A percentile compares a stretch with the other conserved stretches of the same genome.
Conservation (phyloP, 345 rosid species). For the Nephelium lappaceum region DNA sequence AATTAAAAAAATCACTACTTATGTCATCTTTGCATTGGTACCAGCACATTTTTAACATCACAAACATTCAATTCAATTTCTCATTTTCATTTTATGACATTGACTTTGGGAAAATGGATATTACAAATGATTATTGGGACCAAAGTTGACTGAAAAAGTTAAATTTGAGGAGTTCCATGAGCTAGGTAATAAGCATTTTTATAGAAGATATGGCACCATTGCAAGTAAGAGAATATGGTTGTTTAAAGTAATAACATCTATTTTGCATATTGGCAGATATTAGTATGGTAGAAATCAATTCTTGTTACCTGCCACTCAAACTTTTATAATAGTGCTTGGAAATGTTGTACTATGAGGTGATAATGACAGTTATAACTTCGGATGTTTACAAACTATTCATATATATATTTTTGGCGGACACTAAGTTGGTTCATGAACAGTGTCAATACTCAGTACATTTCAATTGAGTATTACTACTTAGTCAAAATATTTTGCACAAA, state of each 20-base stretch:
- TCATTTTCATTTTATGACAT: background rate
- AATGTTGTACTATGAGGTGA: background rate
- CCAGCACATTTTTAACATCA: background rate
- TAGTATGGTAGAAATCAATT: background rate
- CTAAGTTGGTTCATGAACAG: background rate
- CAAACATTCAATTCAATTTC: background rate
- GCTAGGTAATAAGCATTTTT: background rate
- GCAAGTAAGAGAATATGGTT: background rate
- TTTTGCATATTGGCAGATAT: background rate
- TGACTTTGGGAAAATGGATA: background rate
- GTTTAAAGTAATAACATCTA: background rate
- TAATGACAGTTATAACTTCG: background rate
- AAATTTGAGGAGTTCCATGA: background rate
- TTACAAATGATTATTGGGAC: background rate
- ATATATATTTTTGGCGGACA: background rate
- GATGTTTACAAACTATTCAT: background rate
- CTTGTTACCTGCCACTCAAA: background rate
- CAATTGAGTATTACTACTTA: background rate
- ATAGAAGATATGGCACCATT: background rate
- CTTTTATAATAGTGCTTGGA: background rate
- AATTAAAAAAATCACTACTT: background rate
- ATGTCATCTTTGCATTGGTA: background rate
- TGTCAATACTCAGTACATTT: background rate
- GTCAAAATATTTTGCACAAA: background rate
- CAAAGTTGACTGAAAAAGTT: background rate